phyloP scores from a whole-genome alignment of 2,329 filamentous ascomycete genomes.

The Cercospora sesami region DNA sequence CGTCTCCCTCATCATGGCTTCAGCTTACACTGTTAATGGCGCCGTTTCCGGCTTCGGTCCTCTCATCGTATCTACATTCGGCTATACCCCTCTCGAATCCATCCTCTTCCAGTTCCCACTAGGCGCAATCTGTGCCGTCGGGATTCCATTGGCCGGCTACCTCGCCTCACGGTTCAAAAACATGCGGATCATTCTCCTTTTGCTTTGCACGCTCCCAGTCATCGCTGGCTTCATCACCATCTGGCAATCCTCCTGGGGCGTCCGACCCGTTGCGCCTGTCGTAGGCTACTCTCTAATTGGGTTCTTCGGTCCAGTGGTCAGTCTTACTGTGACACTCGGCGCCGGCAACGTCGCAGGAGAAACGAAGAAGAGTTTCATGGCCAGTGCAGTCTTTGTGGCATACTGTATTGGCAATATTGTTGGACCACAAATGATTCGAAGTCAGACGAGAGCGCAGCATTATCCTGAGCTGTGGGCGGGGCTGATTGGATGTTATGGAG shows the following conservation, averaged over 20 bases:
- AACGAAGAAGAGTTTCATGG: conserved; percentile 37
- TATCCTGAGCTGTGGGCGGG: conserved; percentile 22
- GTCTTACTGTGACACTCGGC: conserved; percentile 33
- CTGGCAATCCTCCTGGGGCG: conserved; percentile 3
- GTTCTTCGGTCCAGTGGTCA: neutral
- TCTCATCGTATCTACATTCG: conserved; percentile 5
- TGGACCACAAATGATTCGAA: conserved; percentile 20
- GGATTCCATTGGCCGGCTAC: neutral
- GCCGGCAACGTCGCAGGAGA: conserved; percentile 37
- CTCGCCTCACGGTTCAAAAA: neutral
- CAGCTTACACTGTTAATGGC: conserved; percentile 19
- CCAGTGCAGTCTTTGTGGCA: conserved; percentile 33
- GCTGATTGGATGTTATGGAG: conserved; percentile 19
- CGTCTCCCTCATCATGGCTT: conserved; percentile 9
- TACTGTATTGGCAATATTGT: conserved; percentile 27
- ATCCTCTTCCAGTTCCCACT: conserved; percentile 5
- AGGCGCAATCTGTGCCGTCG: neutral
- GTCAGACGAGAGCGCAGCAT: conserved; percentile 13
- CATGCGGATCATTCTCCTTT: conserved; percentile 31
- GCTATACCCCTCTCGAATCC: neutral
- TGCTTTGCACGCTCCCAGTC: conserved; percentile 38
- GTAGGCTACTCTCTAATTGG: conserved; percentile 8
- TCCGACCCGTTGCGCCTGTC: neutral
- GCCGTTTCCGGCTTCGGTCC: conserved; percentile 10
- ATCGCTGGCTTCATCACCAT: conserved; percentile 5